phyloP scores from a whole-genome alignment of 2,329 filamentous ascomycete genomes.

The Saccharata proteae region DNA sequence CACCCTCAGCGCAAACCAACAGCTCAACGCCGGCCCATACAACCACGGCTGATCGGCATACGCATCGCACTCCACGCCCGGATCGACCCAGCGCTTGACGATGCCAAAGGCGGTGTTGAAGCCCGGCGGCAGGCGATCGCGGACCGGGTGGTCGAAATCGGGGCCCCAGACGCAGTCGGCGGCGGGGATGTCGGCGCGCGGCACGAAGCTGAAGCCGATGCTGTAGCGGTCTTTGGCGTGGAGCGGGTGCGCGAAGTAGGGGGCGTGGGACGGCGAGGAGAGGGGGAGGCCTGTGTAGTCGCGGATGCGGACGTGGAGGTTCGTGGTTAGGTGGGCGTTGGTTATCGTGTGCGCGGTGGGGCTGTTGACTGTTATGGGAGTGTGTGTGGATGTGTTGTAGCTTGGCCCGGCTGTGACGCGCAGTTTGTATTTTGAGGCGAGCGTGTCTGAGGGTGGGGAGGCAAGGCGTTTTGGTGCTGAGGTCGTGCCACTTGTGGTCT shows the following conservation, averaged over 20 bases:
- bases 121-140: slow-evolving; percentile 24
- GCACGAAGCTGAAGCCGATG: slow-evolving; percentile 25
- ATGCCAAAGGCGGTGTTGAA: slow-evolving; percentile 25
- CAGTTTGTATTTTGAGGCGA: slow-evolving; percentile 24
- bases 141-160: slow-evolving; percentile 24
- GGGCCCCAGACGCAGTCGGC: slow-evolving; percentile 23
- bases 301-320: slow-evolving; percentile 22
- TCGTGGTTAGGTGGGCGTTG: slow-evolving; percentile 19
- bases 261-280: slow-evolving; percentile 15
- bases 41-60: slow-evolving; percentile 26
- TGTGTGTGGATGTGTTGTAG: slow-evolving; percentile 20
- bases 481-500: no score
- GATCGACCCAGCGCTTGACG: slow-evolving; percentile 23
- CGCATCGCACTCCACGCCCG: slow-evolving; percentile 23
- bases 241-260: slow-evolving; percentile 21
- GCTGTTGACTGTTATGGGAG: slow-evolving; percentile 21
- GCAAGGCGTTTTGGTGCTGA: no score
- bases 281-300: slow-evolving; percentile 19
- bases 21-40: slow-evolving; percentile 23
- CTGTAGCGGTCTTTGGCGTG: slow-evolving; percentile 24
- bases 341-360: slow-evolving; percentile 15
- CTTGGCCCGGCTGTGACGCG: slow-evolving; percentile 25
- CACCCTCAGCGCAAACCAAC: slow-evolving; percentile 21
- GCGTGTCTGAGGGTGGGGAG: no score
- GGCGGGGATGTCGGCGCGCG: slow-evolving; percentile 19